Evolutionary conservation across 1,284 basidiomycete genomes (phyloP), one percentile per base, ranked within the genome.

Genomic region (Anthracocystis walkeri): DNA sequence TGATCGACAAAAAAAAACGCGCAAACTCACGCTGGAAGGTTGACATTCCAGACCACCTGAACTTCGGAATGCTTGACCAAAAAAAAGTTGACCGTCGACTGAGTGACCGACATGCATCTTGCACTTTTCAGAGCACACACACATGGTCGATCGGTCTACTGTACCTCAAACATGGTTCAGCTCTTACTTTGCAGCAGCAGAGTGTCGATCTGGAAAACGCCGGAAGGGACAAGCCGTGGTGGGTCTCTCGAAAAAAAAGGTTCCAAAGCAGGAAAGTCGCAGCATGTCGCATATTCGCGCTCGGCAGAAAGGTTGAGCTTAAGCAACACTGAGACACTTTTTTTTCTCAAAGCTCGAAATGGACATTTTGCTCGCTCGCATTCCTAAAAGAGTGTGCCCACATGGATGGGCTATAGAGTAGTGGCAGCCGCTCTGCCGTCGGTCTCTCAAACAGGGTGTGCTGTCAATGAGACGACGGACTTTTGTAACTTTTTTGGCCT

Each of bases 41-140:
- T 48, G 38, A 55, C 63, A 65, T 65, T 65, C 64, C 64, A 31
- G 23, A 48, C 41, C 52, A 38, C 53, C 64, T 66, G 53, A 51
- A 52, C 29, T 3, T 12, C 25, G 64, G 64, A 56, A 66, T 66
- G 64, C 64, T 40, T 6, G 11, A 12, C 10, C 20, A 8, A 45
- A 45, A 45, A 25, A 45, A 18, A 31, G 40, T 38, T 29, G 53
- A 33, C 48, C 44, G 23, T 46, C 44, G 27, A 48, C 25, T 7
- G 16, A 27, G 23, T 11, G 25, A 20, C 12, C 45, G 27, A 25
- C 45, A 18, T 48, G 46, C n/a, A 48, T 18, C 46, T 29, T 38
- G 35, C 35, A 38, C 33, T 33, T 12, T 33, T 12, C 33, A 29
- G 8, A 29, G 33, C 11, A 2, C 33, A 10, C 33, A 35, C 45